Conservation (phyloP, 2,329 filamentous ascomycete genomes). For the Aspergillus floridensis region DNA sequence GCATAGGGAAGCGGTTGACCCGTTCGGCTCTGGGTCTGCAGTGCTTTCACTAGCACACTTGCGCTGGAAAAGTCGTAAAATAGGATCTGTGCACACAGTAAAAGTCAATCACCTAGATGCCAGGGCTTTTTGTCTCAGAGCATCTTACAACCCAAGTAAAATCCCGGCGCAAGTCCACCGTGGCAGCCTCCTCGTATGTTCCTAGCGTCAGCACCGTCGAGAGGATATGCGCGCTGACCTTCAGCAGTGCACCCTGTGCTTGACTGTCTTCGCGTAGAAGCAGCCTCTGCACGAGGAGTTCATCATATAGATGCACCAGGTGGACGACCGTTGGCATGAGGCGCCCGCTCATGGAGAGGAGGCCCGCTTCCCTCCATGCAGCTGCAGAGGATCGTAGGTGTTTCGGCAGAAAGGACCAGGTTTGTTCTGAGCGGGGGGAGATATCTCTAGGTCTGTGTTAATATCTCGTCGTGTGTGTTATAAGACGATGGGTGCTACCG, state of each 20-base stretch:
- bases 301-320: constrained; percentile 27
- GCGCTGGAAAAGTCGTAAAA: no score
- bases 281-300: constrained; percentile 27
- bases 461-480: not conserved
- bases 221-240: constrained; percentile 19
- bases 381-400: constrained; percentile 6
- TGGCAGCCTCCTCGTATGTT: constrained; percentile 19
- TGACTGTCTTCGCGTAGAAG: constrained; percentile 25
- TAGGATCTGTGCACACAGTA: no score
- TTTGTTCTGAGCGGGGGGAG: constrained; percentile 20
- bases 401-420: constrained; percentile 13
- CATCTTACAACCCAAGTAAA: constrained; percentile 9
- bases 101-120: no score
- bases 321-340: constrained; percentile 33
- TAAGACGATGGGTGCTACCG: not conserved
- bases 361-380: not conserved
- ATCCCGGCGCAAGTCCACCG: constrained; percentile 24
- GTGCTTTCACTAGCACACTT: no score
- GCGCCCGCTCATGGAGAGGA: constrained; percentile 24
- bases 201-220: constrained; percentile 24
- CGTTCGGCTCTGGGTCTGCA: no score
- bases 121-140: no score
- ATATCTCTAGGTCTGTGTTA: constrained; percentile 16
- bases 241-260: constrained; percentile 13
- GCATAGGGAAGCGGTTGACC: no score